Evolutionary conservation across 345 rosid species (phyloP).

Genomic region (Excoecaria cochinchinensis): DNA sequence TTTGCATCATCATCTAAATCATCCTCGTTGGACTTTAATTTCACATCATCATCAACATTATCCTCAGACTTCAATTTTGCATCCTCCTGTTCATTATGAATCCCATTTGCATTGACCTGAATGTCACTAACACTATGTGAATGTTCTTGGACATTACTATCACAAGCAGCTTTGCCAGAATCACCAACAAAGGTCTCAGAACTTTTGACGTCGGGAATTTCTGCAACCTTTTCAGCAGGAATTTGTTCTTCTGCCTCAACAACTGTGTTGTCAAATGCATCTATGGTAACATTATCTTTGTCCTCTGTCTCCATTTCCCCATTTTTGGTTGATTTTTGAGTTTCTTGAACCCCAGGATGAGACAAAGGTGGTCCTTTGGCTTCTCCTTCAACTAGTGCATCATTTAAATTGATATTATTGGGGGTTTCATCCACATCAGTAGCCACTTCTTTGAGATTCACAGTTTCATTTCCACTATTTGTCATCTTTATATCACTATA

Average conservation of each 20-base stretch:
- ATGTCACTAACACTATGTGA: not conserved
- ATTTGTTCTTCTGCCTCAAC: not conserved
- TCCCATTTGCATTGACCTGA: not conserved
- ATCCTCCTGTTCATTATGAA: not conserved
- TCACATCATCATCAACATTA: no score
- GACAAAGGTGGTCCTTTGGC: slow-evolving; percentile 14
- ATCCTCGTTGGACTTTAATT: no score
- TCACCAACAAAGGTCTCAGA: not conserved
- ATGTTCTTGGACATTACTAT: not conserved
- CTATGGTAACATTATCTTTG: not conserved
- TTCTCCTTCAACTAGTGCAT: slow-evolving; percentile 12
- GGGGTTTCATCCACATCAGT: slow-evolving; percentile 9
- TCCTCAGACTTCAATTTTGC: not conserved
- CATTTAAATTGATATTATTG: not conserved
- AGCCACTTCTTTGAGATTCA: slow-evolving; percentile 16
- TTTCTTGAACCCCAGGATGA: not conserved
- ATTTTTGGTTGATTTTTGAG: not conserved
- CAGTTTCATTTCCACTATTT: slow-evolving; percentile 17
- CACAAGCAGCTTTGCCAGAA: not conserved
- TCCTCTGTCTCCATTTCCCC: not conserved
- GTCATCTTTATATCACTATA: not conserved
- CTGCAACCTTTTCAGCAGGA: not conserved
- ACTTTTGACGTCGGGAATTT: slow-evolving; percentile 12
- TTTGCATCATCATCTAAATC: no score
- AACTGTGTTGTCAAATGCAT: not conserved